Evolutionary conservation across 441 rosid genomes (phyloP), one percentile per base, ranked within the genome.

Genomic region (Jatropha podagrica): DNA sequence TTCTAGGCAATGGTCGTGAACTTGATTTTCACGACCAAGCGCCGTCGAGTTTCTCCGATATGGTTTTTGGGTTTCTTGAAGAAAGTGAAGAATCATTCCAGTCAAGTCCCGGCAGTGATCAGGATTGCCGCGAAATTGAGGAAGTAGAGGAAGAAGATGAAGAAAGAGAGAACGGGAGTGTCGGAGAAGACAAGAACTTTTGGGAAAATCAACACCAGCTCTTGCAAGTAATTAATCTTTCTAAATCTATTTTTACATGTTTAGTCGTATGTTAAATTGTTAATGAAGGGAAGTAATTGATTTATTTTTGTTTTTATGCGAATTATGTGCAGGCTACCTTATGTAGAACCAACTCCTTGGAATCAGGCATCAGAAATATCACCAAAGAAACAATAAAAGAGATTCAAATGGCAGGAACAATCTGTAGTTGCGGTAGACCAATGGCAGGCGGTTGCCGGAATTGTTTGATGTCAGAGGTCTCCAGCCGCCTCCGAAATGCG

Each of bases 131-230:
- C 0, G 72, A 55, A 64, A 68, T 58, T 20, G 74, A 54, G 6
- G 20, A 54, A 54, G 59, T 18, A 23, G 15, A 52, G 3, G 46
- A 52, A 11, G 79, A 81, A 32, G 82, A 71, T 2, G 81, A 69
- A 42, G 82, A 80, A 23, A 74, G 65, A 40, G 83, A 55, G 54
- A 78, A 71, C 14, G 66, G 51, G 0, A 48, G n/a, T 18, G 64
- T 42, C 17, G 81, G 80, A 14, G 85, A 82, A 44, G 71, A 55
- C 65, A 78, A 60, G 72, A 73, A 44, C 15, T 90, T 85, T 26
- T 88, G 94, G 91, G 90, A 88, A 77, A 76, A 11, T 9, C 90
- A 88, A 51, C 81, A 81, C 60, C 88, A 85, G 74, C 69, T 81
- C 71, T 60, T 90, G 14, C 84, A 79, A 71, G 85, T 83, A 76